phyloP scores from a whole-genome alignment of 345 rosid genomes.

The Dovyalis caffra region DNA sequence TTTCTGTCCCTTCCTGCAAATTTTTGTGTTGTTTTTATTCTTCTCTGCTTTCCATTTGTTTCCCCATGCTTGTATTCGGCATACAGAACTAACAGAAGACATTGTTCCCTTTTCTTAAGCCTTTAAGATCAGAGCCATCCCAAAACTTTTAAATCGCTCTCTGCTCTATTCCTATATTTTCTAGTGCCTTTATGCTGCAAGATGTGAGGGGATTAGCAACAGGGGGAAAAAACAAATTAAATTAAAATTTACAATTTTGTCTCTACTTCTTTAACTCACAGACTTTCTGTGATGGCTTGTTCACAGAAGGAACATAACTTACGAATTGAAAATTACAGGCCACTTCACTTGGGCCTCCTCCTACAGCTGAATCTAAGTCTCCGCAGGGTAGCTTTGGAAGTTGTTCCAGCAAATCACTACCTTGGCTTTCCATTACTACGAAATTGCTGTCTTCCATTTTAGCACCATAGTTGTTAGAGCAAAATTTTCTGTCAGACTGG shows the following conservation, averaged over 20 bases:
- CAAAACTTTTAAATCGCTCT: no score
- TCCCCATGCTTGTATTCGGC: no score
- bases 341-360: constrained; percentile 5
- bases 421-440: constrained; percentile 14
- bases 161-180: no score
- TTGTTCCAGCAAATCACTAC: constrained; percentile 36
- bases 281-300: constrained; percentile 33
- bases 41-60: no score
- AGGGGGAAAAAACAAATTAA: no score
- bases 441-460: constrained; percentile 2
- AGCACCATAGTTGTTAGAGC: not conserved
- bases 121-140: no score
- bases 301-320: constrained; percentile 39
- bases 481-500: not conserved
- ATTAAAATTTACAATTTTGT: constrained; percentile 7
- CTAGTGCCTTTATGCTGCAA: no score
- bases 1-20: no score
- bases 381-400: constrained; percentile 40
- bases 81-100: no score
- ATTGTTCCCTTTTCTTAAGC: no score
- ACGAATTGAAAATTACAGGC: constrained; percentile 23
- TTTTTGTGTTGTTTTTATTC: no score
- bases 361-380: constrained; percentile 5
- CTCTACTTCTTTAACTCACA: constrained; percentile 24
- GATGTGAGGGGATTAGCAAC: no score